These are phyloP conservation scores for Alternaria triticina DNA, from an alignment of 2,329 filamentous ascomycete species.

Conservation along the genomic window DNA sequence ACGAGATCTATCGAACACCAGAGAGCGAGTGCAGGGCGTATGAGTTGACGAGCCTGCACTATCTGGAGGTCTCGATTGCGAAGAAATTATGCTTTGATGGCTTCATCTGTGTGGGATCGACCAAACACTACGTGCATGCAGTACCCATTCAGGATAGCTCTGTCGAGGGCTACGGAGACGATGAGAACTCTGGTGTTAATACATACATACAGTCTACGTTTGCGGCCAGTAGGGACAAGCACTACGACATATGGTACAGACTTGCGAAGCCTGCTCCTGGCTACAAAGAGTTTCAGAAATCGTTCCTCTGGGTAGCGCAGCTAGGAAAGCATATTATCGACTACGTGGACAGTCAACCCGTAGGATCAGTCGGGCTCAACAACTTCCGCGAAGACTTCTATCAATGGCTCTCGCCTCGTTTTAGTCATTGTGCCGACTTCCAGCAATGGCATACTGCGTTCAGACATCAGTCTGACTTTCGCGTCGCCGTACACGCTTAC, in stretches of 20 bases:
- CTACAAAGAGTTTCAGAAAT: slow-evolving; percentile 67
- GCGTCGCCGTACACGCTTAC: slow-evolving; percentile 65
- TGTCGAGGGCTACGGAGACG: slow-evolving; percentile 69
- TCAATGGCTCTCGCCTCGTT: slow-evolving; percentile 60
- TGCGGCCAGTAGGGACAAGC: slow-evolving; percentile 18
- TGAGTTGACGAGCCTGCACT: slow-evolving; percentile 20
- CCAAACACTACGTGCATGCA: slow-evolving; percentile 59
- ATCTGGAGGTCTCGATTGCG: slow-evolving; percentile 8
- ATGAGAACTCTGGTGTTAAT: slow-evolving; percentile 55
- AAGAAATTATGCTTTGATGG: slow-evolving; percentile 37
- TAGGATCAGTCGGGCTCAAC: slow-evolving; percentile 54
- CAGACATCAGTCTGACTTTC: slow-evolving; percentile 63
- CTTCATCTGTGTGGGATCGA: slow-evolving; percentile 54
- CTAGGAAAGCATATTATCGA: slow-evolving; percentile 76
- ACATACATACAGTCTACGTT: slow-evolving; percentile 69
- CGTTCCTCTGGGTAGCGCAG: slow-evolving; percentile 74
- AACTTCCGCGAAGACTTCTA: slow-evolving; percentile 65
- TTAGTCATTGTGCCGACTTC: slow-evolving; percentile 55
- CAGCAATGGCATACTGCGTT: slow-evolving; percentile 60
- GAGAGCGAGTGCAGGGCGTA: background rate
- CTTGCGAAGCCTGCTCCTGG: slow-evolving; percentile 62
- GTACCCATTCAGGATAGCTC: slow-evolving; percentile 66
- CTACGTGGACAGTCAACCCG: slow-evolving; percentile 55
- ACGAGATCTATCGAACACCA: slow-evolving; percentile 29
- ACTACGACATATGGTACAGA: slow-evolving; percentile 66